Evolutionary conservation across 495 filamentous ascomycete species (phyloP).

Genomic region (Neurospora sp.): DNA sequence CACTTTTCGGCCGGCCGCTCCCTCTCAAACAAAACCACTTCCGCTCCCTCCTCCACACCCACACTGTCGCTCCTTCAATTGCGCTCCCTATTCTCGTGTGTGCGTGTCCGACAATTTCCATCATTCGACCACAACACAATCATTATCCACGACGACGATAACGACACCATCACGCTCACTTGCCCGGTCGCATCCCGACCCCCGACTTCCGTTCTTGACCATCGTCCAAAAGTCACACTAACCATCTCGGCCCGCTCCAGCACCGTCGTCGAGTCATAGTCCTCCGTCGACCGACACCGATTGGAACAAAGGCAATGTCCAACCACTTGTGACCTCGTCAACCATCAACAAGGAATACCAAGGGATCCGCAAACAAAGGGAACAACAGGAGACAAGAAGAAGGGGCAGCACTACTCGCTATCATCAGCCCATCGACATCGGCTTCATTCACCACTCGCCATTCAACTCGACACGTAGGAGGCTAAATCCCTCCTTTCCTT

Average conservation of each 20-base stretch:
- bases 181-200: not conserved
- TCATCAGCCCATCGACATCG: constrained; percentile 12
- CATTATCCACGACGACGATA: constrained; percentile 1
- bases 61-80: constrained; percentile 19
- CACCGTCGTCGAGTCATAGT: not conserved
- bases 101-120: constrained; percentile 5
- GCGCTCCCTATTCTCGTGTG: constrained; percentile 8
- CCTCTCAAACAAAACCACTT: constrained; percentile 22
- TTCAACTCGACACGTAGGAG: constrained; percentile 11
- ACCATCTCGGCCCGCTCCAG: not conserved
- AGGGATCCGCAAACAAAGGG: constrained; percentile 3
- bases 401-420: not conserved
- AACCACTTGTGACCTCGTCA: constrained; percentile 15
- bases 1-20: not conserved
- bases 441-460: constrained; percentile 9
- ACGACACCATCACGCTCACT: constrained; percentile 1
- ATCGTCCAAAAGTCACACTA: not conserved
- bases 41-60: constrained; percentile 15
- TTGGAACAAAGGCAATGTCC: constrained; percentile 17
- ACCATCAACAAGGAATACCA: constrained; percentile 15
- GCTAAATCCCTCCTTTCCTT: constrained; percentile 3
- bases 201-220: not conserved
- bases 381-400: not conserved
- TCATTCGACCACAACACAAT: constrained; percentile 8
- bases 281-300: not conserved